Percentiles rank a stretch among this genome's conserved stretches.
Evolutionary conservation across 1,139 yeast genomes (phyloP).

Genomic region (Nakaseomyces kungkrabaensis): DNA sequence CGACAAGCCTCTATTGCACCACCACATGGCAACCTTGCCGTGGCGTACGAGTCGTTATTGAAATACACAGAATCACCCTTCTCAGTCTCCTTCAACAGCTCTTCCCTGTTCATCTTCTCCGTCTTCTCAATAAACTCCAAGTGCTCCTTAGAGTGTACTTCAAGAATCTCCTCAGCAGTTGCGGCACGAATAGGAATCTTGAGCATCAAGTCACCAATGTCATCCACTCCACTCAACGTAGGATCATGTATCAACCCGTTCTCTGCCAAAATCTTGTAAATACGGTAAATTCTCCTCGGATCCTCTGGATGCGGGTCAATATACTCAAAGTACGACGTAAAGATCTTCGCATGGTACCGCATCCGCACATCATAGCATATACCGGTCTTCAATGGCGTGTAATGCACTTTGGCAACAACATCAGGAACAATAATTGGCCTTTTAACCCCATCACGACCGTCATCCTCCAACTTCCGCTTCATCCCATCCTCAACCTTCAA

Average conservation of each 20-base stretch:
- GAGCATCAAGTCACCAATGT: slow-evolving; percentile 75
- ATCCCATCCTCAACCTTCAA: slow-evolving; percentile 1
- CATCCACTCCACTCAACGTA: slow-evolving; percentile 66
- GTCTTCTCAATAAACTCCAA: slow-evolving; percentile 68
- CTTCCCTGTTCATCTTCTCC: slow-evolving; percentile 67
- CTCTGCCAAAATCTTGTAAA: slow-evolving; percentile 87
- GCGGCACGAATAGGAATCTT: slow-evolving; percentile 92
- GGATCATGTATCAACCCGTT: slow-evolving; percentile 83
- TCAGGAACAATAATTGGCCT: slow-evolving; percentile 45
- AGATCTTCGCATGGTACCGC: slow-evolving; percentile 94
- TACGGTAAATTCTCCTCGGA: slow-evolving; percentile 89
- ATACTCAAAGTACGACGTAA: slow-evolving; percentile 84
- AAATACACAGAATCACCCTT: slow-evolving; percentile 91
- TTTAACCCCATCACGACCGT: slow-evolving; percentile 8
- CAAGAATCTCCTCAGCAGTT: slow-evolving; percentile 68
- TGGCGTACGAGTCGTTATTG: slow-evolving; percentile 78
- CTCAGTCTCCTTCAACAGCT: slow-evolving; percentile 74
- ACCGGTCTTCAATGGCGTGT: slow-evolving; percentile 79
- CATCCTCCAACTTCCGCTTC: slow-evolving; percentile 2
- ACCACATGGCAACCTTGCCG: slow-evolving; percentile 91
- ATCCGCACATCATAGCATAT: slow-evolving; percentile 92
- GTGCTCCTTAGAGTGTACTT: slow-evolving; percentile 80
- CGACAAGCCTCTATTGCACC: slow-evolving; percentile 94
- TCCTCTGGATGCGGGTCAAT: slow-evolving; percentile 99
- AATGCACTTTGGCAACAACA: slow-evolving; percentile 34